Percentiles rank a stretch among this genome's conserved stretches.
Conservation (phyloP, 2,329 filamentous ascomycete species). For the Trichoderma breve region DNA sequence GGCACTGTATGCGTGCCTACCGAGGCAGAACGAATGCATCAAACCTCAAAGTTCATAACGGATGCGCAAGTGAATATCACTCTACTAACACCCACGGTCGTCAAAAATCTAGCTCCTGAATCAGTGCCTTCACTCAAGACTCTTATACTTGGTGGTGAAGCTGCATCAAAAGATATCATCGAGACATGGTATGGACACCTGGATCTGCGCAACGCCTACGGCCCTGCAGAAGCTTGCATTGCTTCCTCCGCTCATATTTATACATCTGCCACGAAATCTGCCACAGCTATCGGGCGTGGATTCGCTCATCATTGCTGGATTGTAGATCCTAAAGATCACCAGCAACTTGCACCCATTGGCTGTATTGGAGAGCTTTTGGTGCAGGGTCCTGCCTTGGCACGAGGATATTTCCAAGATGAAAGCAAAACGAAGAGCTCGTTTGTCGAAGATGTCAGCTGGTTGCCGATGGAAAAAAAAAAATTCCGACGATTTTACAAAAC, state of each 20-base stretch:
- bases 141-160: constrained; percentile 22
- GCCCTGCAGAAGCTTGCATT: constrained; percentile 24
- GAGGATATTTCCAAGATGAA: constrained; percentile 26
- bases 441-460: constrained; percentile 9
- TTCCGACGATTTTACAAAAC: constrained; percentile 6
- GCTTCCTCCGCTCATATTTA: neutral
- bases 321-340: constrained; percentile 22
- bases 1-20: constrained; percentile 12
- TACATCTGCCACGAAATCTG: neutral
- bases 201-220: constrained; percentile 22
- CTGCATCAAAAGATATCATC: constrained; percentile 32
- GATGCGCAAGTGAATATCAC: constrained; percentile 16
- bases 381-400: constrained; percentile 23
- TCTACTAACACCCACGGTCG: constrained; percentile 21
- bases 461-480: neutral
- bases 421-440: constrained; percentile 23
- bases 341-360: constrained; percentile 25
- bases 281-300: constrained; percentile 4
- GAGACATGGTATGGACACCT: constrained; percentile 22
- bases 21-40: neutral
- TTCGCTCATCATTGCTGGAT: constrained; percentile 24
- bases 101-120: neutral
- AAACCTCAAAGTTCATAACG: neutral
- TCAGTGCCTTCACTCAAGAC: constrained; percentile 17
- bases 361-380: constrained; percentile 28